Base-by-base conservation (phyloP, 768 basidiomycete genomes). In the Leucosporidium yakuticum region DNA sequence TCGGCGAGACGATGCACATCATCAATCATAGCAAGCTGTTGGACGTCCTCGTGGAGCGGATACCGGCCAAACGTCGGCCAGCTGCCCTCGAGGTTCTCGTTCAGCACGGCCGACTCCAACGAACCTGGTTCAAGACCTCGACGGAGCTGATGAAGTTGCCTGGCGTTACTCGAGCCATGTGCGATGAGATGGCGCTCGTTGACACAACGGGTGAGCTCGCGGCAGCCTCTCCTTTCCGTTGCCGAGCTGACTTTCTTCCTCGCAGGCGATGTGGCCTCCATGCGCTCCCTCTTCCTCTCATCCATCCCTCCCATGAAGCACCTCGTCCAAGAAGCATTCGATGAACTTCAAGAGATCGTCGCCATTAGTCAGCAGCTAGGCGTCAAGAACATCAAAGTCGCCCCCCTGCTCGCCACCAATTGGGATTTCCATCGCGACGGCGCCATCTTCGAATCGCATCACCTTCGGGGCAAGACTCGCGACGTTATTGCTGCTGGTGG, bases 401-500 rank as follows among this genome's bases (percentile, higher is more conserved):
- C 69, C 0, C 77, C 77, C 2, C 65, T 76, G 4, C 68, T 76
- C 34, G 64, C 68, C 4, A 65, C 69, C n/a, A 73, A 74, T 44
- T 71, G 67, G 63, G 74, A 76, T 61, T 60, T 76, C 14, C 73
- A 76, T 23, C 61, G 61, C 11, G 68, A 69, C 60, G 70, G 70
- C 20, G 48, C 68, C 15, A 71, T 75, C 31, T 76, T 76, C 68
- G 74, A 75, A 48, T 69, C 70, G n/a, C 62, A 68, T 50, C 47
- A 67, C 25, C 50, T 70, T 32, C 64, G 61, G n/a, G 68, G 64
- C 34, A 69, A 67, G 63, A 70, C 68, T n/a, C 63, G 74, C 7
- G 75, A 77, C 21, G 70, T 77, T 0, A 67, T 76, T 4, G 77
- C 76, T 1, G 76, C 76, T n/a, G 77, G 77, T 9, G 77, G 77